Evolutionary conservation across 345 rosid genomes (phyloP).

Genomic region (Pelargonium nanum): DNA sequence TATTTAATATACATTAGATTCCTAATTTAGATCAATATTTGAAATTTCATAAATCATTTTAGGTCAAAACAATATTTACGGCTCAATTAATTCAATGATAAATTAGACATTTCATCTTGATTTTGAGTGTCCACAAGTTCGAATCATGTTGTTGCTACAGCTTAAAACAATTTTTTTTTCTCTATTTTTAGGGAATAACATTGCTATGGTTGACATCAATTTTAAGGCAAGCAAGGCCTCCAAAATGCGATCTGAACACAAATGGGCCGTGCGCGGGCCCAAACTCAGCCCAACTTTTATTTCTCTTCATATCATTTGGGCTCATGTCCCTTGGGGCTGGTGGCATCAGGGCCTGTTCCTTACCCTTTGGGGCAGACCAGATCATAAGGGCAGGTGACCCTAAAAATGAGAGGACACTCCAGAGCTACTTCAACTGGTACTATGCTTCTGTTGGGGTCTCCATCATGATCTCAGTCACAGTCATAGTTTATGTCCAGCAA

Average conservation of each 20-base stretch:
- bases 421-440: slow-evolving; percentile 29
- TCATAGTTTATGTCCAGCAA: slow-evolving; percentile 24
- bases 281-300: slow-evolving; percentile 15
- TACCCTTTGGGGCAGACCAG: slow-evolving; percentile 31
- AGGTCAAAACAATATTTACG: no score
- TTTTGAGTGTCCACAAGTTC: not conserved
- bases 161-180: not conserved
- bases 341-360: slow-evolving; percentile 22
- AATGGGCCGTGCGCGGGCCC: slow-evolving; percentile 16
- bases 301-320: slow-evolving; percentile 19
- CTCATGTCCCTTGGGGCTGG: slow-evolving; percentile 26
- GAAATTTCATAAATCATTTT: no score
- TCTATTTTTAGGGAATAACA: slow-evolving; percentile 23
- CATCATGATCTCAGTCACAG: slow-evolving; percentile 10
- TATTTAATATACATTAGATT: no score
- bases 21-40: no score
- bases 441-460: slow-evolving; percentile 16
- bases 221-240: slow-evolving; percentile 28
- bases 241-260: slow-evolving; percentile 9
- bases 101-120: no score
- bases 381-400: slow-evolving; percentile 12
- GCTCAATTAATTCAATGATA: no score
- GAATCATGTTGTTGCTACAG: no score
- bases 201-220: slow-evolving; percentile 38
- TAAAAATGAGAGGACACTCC: slow-evolving; percentile 13